Evolutionary conservation across 2,329 filamentous ascomycete species (phyloP).

Genomic region (Nigrospora osmanthi): DNA sequence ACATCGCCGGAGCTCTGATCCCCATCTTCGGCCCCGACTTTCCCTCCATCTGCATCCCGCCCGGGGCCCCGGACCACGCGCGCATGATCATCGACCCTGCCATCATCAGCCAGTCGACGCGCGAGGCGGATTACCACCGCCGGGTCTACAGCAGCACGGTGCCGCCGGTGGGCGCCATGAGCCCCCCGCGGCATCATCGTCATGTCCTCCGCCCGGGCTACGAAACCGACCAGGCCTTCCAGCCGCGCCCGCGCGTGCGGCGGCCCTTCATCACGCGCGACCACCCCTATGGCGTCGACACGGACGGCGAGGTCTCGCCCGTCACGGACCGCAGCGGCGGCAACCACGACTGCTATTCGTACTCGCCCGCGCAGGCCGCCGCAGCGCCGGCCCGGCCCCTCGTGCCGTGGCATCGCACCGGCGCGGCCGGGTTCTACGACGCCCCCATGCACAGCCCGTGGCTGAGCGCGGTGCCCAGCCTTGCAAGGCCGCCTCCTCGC

Average conservation of each 20-base stretch:
- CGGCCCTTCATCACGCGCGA: slow-evolving; percentile 21
- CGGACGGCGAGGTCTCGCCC: slow-evolving; percentile 28
- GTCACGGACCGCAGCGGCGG: slow-evolving; percentile 10
- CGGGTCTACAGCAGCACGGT: slow-evolving; percentile 20
- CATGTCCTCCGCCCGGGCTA: slow-evolving; percentile 17
- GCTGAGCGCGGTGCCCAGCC: slow-evolving; percentile 36
- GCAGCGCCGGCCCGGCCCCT: slow-evolving; percentile 4
- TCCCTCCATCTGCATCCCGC: slow-evolving; percentile 59
- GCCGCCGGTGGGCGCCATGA: slow-evolving; percentile 8
- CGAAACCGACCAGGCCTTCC: slow-evolving; percentile 9
- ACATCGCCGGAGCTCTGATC: slow-evolving; percentile 77
- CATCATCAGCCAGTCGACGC: slow-evolving; percentile 45
- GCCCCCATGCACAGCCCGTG: slow-evolving; percentile 26
- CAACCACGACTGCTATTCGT: slow-evolving; percentile 9
- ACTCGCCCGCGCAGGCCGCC: slow-evolving; percentile 12
- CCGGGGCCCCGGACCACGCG: slow-evolving; percentile 55
- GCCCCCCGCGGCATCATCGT: slow-evolving; percentile 9
- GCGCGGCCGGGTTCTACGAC: slow-evolving; percentile 10
- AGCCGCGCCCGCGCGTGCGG: slow-evolving; percentile 14
- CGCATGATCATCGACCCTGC: slow-evolving; percentile 57
- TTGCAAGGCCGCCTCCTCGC: slow-evolving; percentile 12
- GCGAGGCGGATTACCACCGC: slow-evolving; percentile 37
- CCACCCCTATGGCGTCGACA: slow-evolving; percentile 32
- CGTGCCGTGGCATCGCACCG: not conserved
- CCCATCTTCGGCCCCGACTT: slow-evolving; percentile 86